These are phyloP conservation scores for Pseudophaeomoniella oleicola DNA, from an alignment of 2,329 filamentous ascomycete genomes.

Conservation along the genomic window DNA sequence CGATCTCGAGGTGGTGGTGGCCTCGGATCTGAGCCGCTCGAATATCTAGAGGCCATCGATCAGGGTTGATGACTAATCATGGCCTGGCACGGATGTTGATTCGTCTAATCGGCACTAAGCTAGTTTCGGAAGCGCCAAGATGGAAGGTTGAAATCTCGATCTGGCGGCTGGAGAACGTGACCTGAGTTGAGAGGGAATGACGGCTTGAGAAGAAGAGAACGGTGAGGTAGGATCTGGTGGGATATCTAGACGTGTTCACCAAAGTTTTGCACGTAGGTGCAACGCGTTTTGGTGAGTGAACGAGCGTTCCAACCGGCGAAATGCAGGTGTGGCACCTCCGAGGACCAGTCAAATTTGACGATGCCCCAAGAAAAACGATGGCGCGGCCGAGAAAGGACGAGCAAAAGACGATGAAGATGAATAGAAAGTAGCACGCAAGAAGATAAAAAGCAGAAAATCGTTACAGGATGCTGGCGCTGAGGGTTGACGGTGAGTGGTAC, in stretches of 20 bases:
- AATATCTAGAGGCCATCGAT: slow-evolving; percentile 19
- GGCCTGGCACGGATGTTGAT: not conserved
- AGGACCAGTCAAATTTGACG: not conserved
- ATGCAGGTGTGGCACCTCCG: not conserved
- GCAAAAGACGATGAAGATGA: slow-evolving; percentile 15
- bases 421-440: too few relatives aligned
- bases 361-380: not conserved
- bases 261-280: too few relatives aligned
- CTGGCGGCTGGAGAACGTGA: not conserved
- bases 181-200: too few relatives aligned
- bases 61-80: not conserved
- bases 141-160: not conserved
- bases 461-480: too few relatives aligned
- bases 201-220: too few relatives aligned
- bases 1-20: slow-evolving; percentile 50
- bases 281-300: not conserved
- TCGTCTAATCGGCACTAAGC: not conserved
- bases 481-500: too few relatives aligned
- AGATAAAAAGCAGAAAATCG: too few relatives aligned
- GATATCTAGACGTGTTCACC: too few relatives aligned
- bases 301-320: not conserved
- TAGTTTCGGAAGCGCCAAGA: not conserved
- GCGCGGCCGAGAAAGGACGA: not conserved
- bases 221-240: too few relatives aligned
- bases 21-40: slow-evolving; percentile 14